A percentile compares a stretch with the other conserved stretches of the same genome.
Conservation (phyloP, 2,329 filamentous ascomycete genomes). For the Thermomyces lanuginosus region DNA sequence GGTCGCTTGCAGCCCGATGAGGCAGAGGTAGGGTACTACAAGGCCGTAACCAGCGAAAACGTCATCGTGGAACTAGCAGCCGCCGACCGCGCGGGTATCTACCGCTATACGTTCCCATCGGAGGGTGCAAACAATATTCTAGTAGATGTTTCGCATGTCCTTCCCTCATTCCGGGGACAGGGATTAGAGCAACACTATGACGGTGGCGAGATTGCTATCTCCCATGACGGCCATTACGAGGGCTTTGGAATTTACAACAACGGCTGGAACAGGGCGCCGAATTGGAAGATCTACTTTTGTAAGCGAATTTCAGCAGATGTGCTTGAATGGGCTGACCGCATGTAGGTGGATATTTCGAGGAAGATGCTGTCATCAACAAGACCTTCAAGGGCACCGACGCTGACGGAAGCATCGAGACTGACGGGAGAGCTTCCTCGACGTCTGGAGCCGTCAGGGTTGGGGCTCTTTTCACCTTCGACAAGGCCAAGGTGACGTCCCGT, state of each 20-base stretch:
- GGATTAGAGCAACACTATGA: slow-evolving; percentile 39
- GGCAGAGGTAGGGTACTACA: slow-evolving; percentile 48
- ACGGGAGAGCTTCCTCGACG: slow-evolving; percentile 20
- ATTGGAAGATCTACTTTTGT: slow-evolving; percentile 45
- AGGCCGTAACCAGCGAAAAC: slow-evolving; percentile 40
- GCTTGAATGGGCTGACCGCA: background rate
- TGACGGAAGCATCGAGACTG: slow-evolving; percentile 13
- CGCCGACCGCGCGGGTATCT: slow-evolving; percentile 47
- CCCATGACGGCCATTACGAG: slow-evolving; percentile 48
- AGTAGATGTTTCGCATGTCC: slow-evolving; percentile 49
- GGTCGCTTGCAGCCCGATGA: slow-evolving; percentile 36
- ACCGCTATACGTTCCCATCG: slow-evolving; percentile 47
- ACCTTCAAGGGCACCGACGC: slow-evolving; percentile 14
- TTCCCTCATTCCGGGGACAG: slow-evolving; percentile 42
- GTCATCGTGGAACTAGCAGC: slow-evolving; percentile 51
- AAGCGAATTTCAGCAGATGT: slow-evolving; percentile 25
- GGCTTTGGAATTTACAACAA: slow-evolving; percentile 48
- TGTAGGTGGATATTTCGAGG: slow-evolving; percentile 46
- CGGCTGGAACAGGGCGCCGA: slow-evolving; percentile 47
- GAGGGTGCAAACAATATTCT: slow-evolving; percentile 39
- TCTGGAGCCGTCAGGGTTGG: slow-evolving; percentile 30
- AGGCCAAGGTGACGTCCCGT: slow-evolving; percentile 35
- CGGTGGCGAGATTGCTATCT: slow-evolving; percentile 46
- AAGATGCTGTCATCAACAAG: slow-evolving; percentile 15
- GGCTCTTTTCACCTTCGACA: slow-evolving; percentile 37